These are phyloP conservation scores for Gentiana straminea DNA, from an alignment of 257 asterid genomes.

Conservation along the genomic window DNA sequence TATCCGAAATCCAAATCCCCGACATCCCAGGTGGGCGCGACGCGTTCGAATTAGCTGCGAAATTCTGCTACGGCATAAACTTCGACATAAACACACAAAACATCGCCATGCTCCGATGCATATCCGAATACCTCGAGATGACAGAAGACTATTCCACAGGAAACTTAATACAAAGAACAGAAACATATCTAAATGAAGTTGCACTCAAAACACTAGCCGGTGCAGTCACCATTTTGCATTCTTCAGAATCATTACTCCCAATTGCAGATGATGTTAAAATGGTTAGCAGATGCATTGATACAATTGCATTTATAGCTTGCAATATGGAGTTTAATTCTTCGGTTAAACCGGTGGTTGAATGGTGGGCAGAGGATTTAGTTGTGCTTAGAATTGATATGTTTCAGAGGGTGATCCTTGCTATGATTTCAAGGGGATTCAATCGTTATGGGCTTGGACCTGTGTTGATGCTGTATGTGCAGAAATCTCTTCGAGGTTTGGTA, in stretches of 20 bases:
- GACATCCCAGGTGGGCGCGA: conserved; percentile 79
- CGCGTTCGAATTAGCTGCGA: conserved; percentile 77
- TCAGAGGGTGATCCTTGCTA: conserved; percentile 66
- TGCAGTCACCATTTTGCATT: conserved; percentile 54
- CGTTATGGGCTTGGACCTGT: conserved; percentile 71
- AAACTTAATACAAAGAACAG: conserved; percentile 52
- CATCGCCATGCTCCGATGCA: conserved; percentile 67
- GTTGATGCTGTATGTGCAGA: conserved; percentile 76
- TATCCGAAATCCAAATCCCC: conserved; percentile 40
- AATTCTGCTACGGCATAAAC: conserved; percentile 77
- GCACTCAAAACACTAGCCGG: conserved; percentile 67
- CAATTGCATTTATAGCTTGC: conserved; percentile 55
- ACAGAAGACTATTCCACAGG: conserved; percentile 67
- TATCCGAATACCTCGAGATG: conserved; percentile 70
- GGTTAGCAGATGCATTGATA: conserved; percentile 66
- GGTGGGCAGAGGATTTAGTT: conserved; percentile 89
- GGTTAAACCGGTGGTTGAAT: conserved; percentile 41
- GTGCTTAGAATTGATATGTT: conserved; percentile 63
- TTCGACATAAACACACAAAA: conserved; percentile 63
- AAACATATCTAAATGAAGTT: conserved; percentile 58
- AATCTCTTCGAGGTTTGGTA: conserved; percentile 93
- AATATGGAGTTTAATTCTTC: conserved; percentile 43
- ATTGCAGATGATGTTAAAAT: conserved; percentile 63
- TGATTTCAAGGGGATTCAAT: conserved; percentile 72
- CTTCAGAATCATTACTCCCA: conserved; percentile 52